phyloP scores from a whole-genome alignment of 495 filamentous ascomycete genomes.

The Delitschia confertaspora region DNA sequence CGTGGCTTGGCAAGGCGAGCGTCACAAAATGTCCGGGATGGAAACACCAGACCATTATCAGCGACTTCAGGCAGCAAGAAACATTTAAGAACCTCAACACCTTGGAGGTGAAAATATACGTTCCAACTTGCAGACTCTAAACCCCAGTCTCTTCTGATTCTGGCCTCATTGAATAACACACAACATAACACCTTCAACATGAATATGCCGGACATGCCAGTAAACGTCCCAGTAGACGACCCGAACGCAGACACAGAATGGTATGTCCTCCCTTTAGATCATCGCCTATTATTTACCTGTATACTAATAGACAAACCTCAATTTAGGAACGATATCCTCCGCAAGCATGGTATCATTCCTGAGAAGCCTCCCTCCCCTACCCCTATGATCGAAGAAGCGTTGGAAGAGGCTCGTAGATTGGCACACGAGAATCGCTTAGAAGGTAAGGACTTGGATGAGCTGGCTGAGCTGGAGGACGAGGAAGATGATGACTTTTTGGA shows the following conservation, averaged over 20 bases:
- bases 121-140: too few relatives aligned
- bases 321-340: conserved; percentile 97
- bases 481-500: conserved; percentile 87
- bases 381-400: conserved; percentile 90
- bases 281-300: background rate
- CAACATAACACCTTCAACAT: conserved; percentile 8
- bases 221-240: conserved; percentile 83
- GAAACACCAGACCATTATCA: too few relatives aligned
- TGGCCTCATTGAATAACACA: too few relatives aligned
- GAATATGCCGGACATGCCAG: conserved; percentile 46
- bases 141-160: too few relatives aligned
- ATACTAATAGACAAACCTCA: conserved; percentile 3
- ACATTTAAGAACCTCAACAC: too few relatives aligned
- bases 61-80: too few relatives aligned
- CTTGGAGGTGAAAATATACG: too few relatives aligned
- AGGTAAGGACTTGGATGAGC: conserved; percentile 85
- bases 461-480: conserved; percentile 90
- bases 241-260: conserved; percentile 98
- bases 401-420: conserved; percentile 65
- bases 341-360: conserved; percentile 89
- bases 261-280: conserved; percentile 38
- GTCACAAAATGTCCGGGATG: too few relatives aligned
- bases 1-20: too few relatives aligned
- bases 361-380: conserved; percentile 93
- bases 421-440: conserved; percentile 87